Percentiles rank a stretch among this genome's conserved stretches.
Evolutionary conservation across 2,329 filamentous ascomycete species (phyloP).

Genomic region (Rutstroemia sydowiana): DNA sequence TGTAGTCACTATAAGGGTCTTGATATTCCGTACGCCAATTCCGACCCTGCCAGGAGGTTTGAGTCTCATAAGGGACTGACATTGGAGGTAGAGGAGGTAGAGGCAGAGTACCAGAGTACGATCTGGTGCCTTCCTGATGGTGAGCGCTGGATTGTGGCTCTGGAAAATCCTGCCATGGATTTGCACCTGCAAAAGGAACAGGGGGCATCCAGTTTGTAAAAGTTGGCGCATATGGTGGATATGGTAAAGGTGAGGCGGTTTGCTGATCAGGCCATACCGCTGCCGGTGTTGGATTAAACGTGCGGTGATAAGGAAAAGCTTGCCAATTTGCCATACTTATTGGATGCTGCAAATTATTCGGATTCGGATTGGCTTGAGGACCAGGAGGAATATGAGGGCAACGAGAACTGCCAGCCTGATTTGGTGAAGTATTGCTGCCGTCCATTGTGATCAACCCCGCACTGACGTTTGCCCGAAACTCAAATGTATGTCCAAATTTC

Average conservation of each 20-base stretch:
- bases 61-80: not conserved
- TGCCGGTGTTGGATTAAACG: not conserved
- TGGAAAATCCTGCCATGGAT: not conserved
- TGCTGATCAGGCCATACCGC: not conserved
- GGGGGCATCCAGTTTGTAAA: not conserved
- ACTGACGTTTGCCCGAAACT: slow-evolving; percentile 1
- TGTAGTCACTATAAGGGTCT: not conserved
- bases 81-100: not conserved
- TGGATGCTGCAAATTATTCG: not conserved
- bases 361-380: not conserved
- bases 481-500: not conserved
- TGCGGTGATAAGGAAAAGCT: not conserved
- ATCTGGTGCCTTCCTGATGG: not conserved
- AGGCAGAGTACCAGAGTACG: not conserved
- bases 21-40: not conserved
- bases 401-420: not conserved
- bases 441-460: slow-evolving; percentile 8
- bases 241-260: not conserved
- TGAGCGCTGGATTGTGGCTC: not conserved
- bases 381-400: not conserved
- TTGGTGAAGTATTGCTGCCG: not conserved
- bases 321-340: not conserved
- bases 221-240: not conserved
- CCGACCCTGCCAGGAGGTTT: not conserved
- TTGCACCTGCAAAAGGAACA: not conserved